Conservation (phyloP, 805 yeast species). For the Monosporozyma unispora region DNA sequence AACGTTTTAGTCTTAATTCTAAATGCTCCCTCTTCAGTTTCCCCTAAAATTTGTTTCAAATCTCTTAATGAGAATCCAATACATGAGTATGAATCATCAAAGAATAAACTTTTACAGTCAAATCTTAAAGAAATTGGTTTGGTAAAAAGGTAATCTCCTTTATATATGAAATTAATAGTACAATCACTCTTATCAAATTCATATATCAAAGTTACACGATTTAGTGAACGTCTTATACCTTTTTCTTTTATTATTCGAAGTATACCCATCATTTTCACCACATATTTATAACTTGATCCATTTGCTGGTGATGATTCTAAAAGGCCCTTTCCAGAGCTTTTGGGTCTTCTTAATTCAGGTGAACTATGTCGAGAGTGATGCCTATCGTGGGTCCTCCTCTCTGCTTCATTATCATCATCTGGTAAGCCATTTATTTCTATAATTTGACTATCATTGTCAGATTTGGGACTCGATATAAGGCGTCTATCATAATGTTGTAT, state of each 20-base stretch:
- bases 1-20: neutral
- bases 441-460: neutral
- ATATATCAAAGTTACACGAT: conserved; percentile 9
- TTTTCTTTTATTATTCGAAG: conserved; percentile 5
- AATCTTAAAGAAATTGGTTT: conserved; percentile 11
- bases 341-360: neutral
- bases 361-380: neutral
- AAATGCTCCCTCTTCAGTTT: neutral
- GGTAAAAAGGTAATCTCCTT: conserved; percentile 8
- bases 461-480: neutral
- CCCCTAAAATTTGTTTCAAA: neutral
- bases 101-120: conserved; percentile 14
- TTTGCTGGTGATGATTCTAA: conserved; percentile 10
- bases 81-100: conserved; percentile 11
- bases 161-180: conserved; percentile 10
- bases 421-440: neutral
- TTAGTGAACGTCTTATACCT: conserved; percentile 2
- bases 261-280: conserved; percentile 8
- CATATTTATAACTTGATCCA: conserved; percentile 1
- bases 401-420: conserved; percentile 1
- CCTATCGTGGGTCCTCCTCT: conserved; percentile 7
- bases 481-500: neutral
- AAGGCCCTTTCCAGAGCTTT: conserved; percentile 8
- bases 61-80: conserved; percentile 15
- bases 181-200: conserved; percentile 10